Evolutionary conservation across 345 rosid species (phyloP), one percentile per base, ranked within the genome.

Genomic region (Chamaenerion angustifolium): DNA sequence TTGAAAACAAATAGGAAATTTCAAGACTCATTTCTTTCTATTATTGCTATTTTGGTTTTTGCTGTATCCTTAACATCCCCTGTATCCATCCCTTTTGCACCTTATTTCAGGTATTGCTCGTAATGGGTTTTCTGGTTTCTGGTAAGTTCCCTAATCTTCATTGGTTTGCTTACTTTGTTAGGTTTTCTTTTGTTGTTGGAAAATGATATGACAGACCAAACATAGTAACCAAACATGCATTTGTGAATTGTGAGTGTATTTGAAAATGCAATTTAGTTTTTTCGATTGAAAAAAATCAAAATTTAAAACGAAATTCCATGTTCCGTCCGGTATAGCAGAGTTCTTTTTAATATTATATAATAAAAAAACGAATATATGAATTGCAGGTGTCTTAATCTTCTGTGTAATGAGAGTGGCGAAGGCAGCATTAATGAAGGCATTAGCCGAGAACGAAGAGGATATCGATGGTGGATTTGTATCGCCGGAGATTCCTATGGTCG

Each of bases 371-470:
- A n/a, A n/a, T n/a, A n/a, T n/a, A n/a, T n/a, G n/a, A 16, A 37
- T 9, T 68, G 77, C 94, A 92, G 99, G 68, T 69, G 52, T 88
- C 44, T 60, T 92, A 57, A 82, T 92, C 66, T 61, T 73, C 15
- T 77, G 82, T 42, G 86, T 88, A 16, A 88, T 88, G 0, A 84
- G 73, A 65, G 90, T 84, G 1, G 99, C 99, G 11, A 77, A 76
- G 65, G 63, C 83, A n/a, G 94, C 99, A 23, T 62, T 92, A 64
- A 83, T 72, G 16, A 88, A 88, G 69, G 96, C 99, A 42, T 69
- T 92, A 74, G 96, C 90, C 0, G 99, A 92, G 72, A 79, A 81
- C 21, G 96, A 79, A 31, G 37, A 31, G 52, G 82, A 74, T 42
- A 21, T 76, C 3, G 94, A 68, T 42, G 71, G 55, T 10, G 58